Base-by-base conservation (phyloP, 2,329 filamentous ascomycete genomes). In the Ophiostoma triangulosporum region DNA sequence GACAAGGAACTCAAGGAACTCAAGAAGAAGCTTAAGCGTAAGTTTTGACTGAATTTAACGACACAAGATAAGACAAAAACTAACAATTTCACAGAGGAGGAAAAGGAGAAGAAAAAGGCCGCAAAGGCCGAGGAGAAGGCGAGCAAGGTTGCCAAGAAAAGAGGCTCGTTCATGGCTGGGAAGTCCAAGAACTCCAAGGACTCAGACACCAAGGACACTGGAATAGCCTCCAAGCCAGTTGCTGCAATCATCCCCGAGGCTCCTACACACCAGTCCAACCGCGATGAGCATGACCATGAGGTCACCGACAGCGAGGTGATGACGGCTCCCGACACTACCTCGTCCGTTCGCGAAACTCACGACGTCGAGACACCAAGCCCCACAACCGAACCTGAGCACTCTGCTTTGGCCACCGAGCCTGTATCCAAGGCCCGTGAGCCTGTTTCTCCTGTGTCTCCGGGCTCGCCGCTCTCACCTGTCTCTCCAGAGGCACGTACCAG, bases 21-120 rank as follows among this genome's bases (percentile, higher is more conserved):
- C 15, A 69, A 73, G 36, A 75, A 70, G 61, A 76, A 75, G 58
- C 61, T 78, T 15, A 84, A 76, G 64, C 77, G 84, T 86, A 65
- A 65, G 78, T 68, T 27, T 20, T n/a, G n/a, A n/a, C n/a, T 31
- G 29, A 31, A 31, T 11, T 31, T 26, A 3, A n/a, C 29, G 26
- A 11, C n/a, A n/a, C 1, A 14, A 7, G 32, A 36, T 24, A 3
- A 2, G 3, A 8, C 31, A 15, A 22, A 35, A 35, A 12, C 27
- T 35, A 17, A 40, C 27, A 29, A n/a, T 20, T 22, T 6, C 12
- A 33, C 56, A 76, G 72, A 70, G 7, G 67, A 73, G 57, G 69
- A 70, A 53, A 72, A 76, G 54, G 68, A 69, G 14, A 71, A 69
- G 43, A 35, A 53, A n/a, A 53, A 48, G 15, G 54, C 54, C 1